Base-by-base conservation (phyloP, 495 filamentous ascomycete species). In the Saxispiralis lemnorum region DNA sequence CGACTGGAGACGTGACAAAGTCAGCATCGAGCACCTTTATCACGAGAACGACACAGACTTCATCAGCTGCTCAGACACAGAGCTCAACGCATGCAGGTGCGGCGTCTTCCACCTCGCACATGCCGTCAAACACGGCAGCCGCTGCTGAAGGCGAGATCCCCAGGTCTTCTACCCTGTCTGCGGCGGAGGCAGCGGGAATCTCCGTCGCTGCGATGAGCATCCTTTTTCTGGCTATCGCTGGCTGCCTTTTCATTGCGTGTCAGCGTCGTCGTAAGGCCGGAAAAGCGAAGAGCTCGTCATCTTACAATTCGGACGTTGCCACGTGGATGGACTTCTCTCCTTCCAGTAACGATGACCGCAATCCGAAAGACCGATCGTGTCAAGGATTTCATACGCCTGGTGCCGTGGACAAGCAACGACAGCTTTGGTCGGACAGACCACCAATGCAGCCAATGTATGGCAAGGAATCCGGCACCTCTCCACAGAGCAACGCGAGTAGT, bases 151-250 rank as follows among this genome's bases (percentile, higher is more conserved):
- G 13, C 34, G 16, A 35, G n/a, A 6, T 12, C 12, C 9, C 18
- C 35, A 12, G n/a, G 4, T 39, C 17, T n/a, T 35, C 35, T 18
- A 44, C 1, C 24, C 37, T 54, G 15, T 40, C 48, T 10, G 49
- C 20, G 14, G 45, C 37, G 20, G 32, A 49, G 46, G 42, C 46
- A n/a, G 52, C 38, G 6, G 52, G 49, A 1, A 37, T 55, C 20
- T 44, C 43, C 9, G 37, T 55, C 18, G 52, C 39, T 4, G 45
- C 41, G 16, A 43, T 55, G 31, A 45, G 41, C 20, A 42, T 14
- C 16, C 31, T 44, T 5, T 16, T 52, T 2, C 42, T 40, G 4
- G 7, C 41, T 2, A 37, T 46, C 12, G 43, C 41, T 7, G 43
- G 35, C 2, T 7, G 49, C 11, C 24, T 49, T 20, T 24, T 51